Conservation (phyloP, 2,329 filamentous ascomycete genomes). For the Ophiostoma sp. region DNA sequence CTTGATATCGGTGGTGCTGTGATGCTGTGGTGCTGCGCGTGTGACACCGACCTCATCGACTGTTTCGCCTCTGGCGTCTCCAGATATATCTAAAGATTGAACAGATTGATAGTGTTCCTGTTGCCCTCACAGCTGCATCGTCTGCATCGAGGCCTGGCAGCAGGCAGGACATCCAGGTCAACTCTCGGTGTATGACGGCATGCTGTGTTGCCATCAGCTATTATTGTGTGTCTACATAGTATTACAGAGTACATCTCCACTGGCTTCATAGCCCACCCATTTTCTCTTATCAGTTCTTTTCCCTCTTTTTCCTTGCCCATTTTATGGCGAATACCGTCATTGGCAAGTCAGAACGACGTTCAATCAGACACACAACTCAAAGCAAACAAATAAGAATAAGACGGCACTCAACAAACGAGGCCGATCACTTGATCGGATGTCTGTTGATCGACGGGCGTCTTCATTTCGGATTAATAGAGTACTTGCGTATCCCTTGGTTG, state of each 20-base stretch:
- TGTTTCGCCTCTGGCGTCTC: not conserved
- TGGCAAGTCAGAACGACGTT: not conserved
- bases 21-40: not conserved
- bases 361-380: not conserved
- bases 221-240: not conserved
- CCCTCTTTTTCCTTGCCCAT: not conserved
- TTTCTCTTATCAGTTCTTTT: not conserved
- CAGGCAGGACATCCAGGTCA: not conserved
- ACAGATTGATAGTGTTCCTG: not conserved
- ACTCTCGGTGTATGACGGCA: constrained; percentile 24
- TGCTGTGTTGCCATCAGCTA: constrained; percentile 18
- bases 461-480: not conserved
- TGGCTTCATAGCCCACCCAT: not conserved
- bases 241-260: constrained; percentile 2
- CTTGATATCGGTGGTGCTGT: not conserved
- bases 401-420: constrained; percentile 2
- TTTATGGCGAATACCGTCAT: not conserved
- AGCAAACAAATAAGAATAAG: not conserved
- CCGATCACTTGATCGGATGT: not conserved
- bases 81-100: not conserved
- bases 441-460: not conserved
- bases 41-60: not conserved
- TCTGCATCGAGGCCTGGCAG: not conserved
- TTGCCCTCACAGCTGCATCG: not conserved
- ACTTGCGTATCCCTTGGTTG: not conserved